A percentile compares a stretch with the other conserved stretches of the same genome.
These are phyloP conservation scores for Cladosporium sp. DNA, from an alignment of 2,329 filamentous ascomycete species.

Conservation along the genomic window DNA sequence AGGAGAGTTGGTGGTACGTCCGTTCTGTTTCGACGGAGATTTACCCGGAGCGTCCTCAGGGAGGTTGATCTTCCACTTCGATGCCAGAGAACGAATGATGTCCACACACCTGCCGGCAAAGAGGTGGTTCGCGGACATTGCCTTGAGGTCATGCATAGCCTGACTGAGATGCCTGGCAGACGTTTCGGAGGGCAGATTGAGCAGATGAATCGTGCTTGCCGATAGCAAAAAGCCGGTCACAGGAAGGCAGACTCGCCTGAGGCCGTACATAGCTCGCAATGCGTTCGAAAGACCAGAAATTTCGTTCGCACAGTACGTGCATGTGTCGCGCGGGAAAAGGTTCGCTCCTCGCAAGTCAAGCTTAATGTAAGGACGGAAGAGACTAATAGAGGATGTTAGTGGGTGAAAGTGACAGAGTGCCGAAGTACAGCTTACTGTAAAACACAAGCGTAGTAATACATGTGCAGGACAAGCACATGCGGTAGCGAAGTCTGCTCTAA, in stretches of 20 bases:
- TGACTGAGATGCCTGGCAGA: conserved; percentile 45
- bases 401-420: not conserved
- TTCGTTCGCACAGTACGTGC: conserved; percentile 53
- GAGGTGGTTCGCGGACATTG: conserved; percentile 47
- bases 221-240: conserved; percentile 47
- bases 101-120: conserved; percentile 48
- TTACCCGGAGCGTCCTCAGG: conserved; percentile 41
- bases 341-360: conserved; percentile 59
- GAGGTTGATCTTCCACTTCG: conserved; percentile 47
- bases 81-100: conserved; percentile 46
- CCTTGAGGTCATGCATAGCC: conserved; percentile 45
- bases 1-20: conserved; percentile 25
- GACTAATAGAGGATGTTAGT: conserved; percentile 59
- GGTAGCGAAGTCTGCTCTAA: conserved; percentile 71
- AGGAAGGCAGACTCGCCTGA: conserved; percentile 44
- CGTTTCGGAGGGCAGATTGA: conserved; percentile 44
- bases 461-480: conserved; percentile 66
- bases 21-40: conserved; percentile 32
- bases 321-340: conserved; percentile 66
- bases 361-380: conserved; percentile 74
- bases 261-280: conserved; percentile 48
- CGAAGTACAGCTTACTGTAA: conserved; percentile 60
- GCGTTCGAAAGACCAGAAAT: conserved; percentile 46
- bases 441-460: conserved; percentile 41
- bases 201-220: conserved; percentile 47